phyloP scores from a whole-genome alignment of 2,329 filamentous ascomycete genomes.

The Passalora sequoiae region DNA sequence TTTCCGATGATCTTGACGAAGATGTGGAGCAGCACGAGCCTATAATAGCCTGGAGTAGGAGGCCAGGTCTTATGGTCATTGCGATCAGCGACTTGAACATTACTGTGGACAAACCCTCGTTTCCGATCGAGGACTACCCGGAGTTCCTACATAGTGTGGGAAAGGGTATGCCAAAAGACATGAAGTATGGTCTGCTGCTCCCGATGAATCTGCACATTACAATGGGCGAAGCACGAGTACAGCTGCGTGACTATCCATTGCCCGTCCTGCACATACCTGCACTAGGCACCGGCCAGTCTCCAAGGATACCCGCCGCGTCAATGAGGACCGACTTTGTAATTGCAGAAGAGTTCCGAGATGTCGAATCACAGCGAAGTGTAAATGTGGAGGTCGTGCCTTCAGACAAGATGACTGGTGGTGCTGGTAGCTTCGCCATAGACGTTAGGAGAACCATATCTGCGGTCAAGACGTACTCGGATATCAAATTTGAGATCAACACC shows the following conservation, averaged over 20 bases:
- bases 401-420: slow-evolving; percentile 51
- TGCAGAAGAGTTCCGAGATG: slow-evolving; percentile 82
- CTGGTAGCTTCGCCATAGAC: slow-evolving; percentile 70
- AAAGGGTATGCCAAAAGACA: slow-evolving; percentile 93
- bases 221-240: slow-evolving; percentile 84
- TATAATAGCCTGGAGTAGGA: slow-evolving; percentile 76
- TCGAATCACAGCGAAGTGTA: slow-evolving; percentile 73
- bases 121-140: slow-evolving; percentile 74
- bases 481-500: slow-evolving; percentile 87
- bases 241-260: slow-evolving; percentile 85
- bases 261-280: slow-evolving; percentile 86
- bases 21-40: slow-evolving; percentile 78
- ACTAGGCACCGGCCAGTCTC: slow-evolving; percentile 72
- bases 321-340: slow-evolving; percentile 90
- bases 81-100: slow-evolving; percentile 81
- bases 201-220: slow-evolving; percentile 85
- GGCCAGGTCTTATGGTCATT: slow-evolving; percentile 76
- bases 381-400: slow-evolving; percentile 80
- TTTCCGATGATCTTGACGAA: slow-evolving; percentile 71
- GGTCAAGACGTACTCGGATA: slow-evolving; percentile 94
- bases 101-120: slow-evolving; percentile 85
- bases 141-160: slow-evolving; percentile 82
- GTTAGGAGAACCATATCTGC: slow-evolving; percentile 87
- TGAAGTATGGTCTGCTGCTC: slow-evolving; percentile 81
- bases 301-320: slow-evolving; percentile 73